A percentile compares a stretch with the other conserved stretches of the same genome.
These are phyloP conservation scores for Millerozyma miso DNA, from an alignment of 805 yeast genomes.

Conservation along the genomic window DNA sequence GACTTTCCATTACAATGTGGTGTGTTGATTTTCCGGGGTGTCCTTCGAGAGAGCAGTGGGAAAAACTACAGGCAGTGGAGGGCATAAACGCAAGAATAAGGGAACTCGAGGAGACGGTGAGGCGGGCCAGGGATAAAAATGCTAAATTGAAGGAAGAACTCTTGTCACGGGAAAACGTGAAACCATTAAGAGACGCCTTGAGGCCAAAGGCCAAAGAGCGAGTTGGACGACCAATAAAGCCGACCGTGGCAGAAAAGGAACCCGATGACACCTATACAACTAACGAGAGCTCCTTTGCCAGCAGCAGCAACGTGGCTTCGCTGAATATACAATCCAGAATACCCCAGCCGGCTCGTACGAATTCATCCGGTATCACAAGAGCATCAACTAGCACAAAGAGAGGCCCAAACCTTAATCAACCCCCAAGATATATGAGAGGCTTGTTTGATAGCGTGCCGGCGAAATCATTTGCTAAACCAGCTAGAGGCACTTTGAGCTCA, in stretches of 20 bases:
- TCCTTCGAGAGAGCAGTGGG: constrained; percentile 33
- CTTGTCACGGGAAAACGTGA: background rate
- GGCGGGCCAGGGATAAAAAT: constrained; percentile 19
- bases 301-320: constrained; percentile 18
- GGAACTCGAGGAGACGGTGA: constrained; percentile 17
- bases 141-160: constrained; percentile 18
- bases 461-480: background rate
- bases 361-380: background rate
- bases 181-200: background rate
- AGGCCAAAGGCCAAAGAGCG: background rate
- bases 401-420: constrained; percentile 40
- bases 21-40: constrained; percentile 66
- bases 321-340: constrained; percentile 10
- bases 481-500: constrained; percentile 5
- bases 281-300: constrained; percentile 24
- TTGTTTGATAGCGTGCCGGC: constrained; percentile 21
- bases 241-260: constrained; percentile 1
- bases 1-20: constrained; percentile 82
- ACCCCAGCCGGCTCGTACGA: constrained; percentile 13
- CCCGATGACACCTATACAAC: constrained; percentile 23
- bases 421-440: constrained; percentile 40
- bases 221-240: background rate
- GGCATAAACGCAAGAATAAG: constrained; percentile 18
- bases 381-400: constrained; percentile 3
- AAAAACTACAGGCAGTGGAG: constrained; percentile 21